These are phyloP conservation scores for Closterium sp. DNA, from an alignment of 139 green algal genomes.

Conservation along the genomic window DNA sequence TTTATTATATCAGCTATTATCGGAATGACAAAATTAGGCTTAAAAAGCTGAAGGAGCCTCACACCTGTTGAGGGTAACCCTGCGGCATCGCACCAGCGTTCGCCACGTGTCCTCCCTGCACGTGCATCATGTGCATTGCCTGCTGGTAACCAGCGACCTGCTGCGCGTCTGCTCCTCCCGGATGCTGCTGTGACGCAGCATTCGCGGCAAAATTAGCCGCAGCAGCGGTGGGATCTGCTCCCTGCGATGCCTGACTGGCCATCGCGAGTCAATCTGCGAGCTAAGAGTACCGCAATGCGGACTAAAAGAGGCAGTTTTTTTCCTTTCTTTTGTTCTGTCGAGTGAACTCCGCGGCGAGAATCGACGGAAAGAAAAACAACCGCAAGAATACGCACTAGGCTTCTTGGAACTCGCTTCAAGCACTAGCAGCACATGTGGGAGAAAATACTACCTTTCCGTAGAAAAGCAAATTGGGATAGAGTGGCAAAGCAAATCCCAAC, in stretches of 20 bases:
- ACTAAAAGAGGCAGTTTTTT: too few relatives aligned
- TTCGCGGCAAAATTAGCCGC: background rate
- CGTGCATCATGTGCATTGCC: background rate
- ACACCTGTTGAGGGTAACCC: background rate
- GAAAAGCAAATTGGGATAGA: too few relatives aligned
- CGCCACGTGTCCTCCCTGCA: background rate
- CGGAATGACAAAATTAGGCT: background rate
- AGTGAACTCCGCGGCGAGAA: background rate
- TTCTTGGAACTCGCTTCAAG: background rate
- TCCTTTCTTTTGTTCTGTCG: too few relatives aligned
- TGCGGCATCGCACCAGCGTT: background rate
- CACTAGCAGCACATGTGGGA: background rate
- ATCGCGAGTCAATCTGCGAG: background rate
- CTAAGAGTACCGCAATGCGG: background rate
- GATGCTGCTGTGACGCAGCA: background rate
- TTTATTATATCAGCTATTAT: too few relatives aligned
- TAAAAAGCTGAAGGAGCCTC: background rate
- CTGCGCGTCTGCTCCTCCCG: background rate
- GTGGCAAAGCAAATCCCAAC: too few relatives aligned
- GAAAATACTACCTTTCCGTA: too few relatives aligned
- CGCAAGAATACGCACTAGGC: background rate
- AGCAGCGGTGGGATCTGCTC: background rate
- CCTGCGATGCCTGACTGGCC: background rate
- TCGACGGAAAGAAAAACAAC: background rate
- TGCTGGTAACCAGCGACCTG: background rate